Evolutionary conservation across 208 protist species (phyloP).

Genomic region (Crithidia brevicula): DNA sequence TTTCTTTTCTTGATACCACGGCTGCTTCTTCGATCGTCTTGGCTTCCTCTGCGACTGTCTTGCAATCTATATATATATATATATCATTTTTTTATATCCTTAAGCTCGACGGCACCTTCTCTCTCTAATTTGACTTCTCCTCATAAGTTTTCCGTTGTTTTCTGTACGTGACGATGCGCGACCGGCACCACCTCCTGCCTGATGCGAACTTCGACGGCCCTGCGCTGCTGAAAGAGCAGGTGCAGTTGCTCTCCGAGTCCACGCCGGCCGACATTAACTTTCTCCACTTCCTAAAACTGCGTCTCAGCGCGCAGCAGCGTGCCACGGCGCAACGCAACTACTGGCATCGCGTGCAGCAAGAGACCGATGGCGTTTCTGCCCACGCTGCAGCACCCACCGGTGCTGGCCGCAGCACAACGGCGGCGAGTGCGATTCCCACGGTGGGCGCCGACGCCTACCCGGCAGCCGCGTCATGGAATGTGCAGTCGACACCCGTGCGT

Average conservation of each 20-base stretch:
- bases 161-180: not conserved
- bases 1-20: no score
- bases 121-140: conserved; percentile 19
- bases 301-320: conserved; percentile 65
- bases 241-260: conserved; percentile 49
- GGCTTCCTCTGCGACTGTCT: no score
- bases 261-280: conserved; percentile 70
- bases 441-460: conserved; percentile 6
- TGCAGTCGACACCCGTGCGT: conserved; percentile 9
- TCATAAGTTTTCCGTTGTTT: conserved; percentile 11
- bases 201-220: conserved; percentile 45
- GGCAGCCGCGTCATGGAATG: not conserved
- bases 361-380: conserved; percentile 15
- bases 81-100: no score
- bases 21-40: no score
- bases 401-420: not conserved
- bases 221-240: conserved; percentile 71
- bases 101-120: no score
- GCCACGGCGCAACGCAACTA: conserved; percentile 74
- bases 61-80: no score
- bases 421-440: not conserved
- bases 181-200: not conserved
- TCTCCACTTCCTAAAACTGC: conserved; percentile 62
- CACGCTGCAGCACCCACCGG: not conserved
- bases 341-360: conserved; percentile 28